Percentiles rank a stretch among this genome's conserved stretches.
These are phyloP conservation scores for Fusarium tjaetaba DNA, from an alignment of 2,329 filamentous ascomycete species.

Conservation along the genomic window DNA sequence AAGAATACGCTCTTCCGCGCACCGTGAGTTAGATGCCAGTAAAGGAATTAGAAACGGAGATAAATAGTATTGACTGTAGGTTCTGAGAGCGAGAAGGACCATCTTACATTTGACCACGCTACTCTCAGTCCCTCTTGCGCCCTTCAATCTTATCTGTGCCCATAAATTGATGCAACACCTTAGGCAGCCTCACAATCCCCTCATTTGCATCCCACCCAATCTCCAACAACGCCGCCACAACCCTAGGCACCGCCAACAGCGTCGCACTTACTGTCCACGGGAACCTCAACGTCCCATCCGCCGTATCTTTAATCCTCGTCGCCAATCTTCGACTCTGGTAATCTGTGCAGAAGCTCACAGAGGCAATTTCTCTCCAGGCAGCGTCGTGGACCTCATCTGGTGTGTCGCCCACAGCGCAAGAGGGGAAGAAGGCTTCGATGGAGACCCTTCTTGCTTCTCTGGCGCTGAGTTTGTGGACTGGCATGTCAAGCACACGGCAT, in stretches of 20 bases:
- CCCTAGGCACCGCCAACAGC: background rate
- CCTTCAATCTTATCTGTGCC: background rate
- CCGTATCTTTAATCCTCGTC: fast-evolving
- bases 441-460: background rate
- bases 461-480: background rate
- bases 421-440: background rate
- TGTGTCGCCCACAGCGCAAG: fast-evolving
- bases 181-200: background rate
- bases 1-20: too few species aligned
- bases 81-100: too few species aligned
- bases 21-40: fast-evolving
- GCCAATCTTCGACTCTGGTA: background rate
- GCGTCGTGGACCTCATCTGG: background rate
- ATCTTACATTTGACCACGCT: fast-evolving
- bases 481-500: background rate
- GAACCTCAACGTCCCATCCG: background rate
- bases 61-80: fast-evolving
- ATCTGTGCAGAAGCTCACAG: background rate
- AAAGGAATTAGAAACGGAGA: fast-evolving
- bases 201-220: background rate
- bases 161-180: background rate
- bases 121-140: fast-evolving
- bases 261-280: background rate
- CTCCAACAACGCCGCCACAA: background rate
- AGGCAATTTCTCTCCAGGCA: background rate